A percentile compares a stretch with the other conserved stretches of the same genome.
These are phyloP conservation scores for Alternaria longipes DNA, from an alignment of 2,329 filamentous ascomycete species.

Conservation along the genomic window DNA sequence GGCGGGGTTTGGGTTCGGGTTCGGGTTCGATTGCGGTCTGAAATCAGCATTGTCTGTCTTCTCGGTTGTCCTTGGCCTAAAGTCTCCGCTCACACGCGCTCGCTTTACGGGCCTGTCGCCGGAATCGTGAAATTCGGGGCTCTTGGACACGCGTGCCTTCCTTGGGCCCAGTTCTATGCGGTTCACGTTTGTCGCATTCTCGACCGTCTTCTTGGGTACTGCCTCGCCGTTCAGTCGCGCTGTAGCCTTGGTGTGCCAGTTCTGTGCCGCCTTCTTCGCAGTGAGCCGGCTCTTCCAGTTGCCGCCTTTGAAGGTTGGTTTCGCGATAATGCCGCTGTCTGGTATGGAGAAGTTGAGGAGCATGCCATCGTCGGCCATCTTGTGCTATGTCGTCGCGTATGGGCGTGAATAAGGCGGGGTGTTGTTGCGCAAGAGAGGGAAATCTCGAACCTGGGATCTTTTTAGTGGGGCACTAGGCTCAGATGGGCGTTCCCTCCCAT, in stretches of 20 bases:
- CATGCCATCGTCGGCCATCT: constrained; percentile 95
- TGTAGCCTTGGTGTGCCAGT: constrained; percentile 59
- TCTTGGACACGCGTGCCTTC: constrained; percentile 24
- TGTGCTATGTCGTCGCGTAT: constrained; percentile 14
- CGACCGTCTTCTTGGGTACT: constrained; percentile 29
- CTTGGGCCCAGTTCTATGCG: constrained; percentile 41
- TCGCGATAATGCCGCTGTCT: constrained; percentile 70
- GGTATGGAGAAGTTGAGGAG: constrained; percentile 88
- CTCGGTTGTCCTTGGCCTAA: constrained; percentile 40
- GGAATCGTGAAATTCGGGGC: constrained; percentile 24
- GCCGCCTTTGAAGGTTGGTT: constrained; percentile 81
- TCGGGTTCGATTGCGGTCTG: constrained; percentile 42
- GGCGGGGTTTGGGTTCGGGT: constrained; percentile 32
- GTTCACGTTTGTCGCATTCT: constrained; percentile 42
- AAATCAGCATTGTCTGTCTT: constrained; percentile 33
- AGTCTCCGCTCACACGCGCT: constrained; percentile 51
- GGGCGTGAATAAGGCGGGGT: constrained; percentile 12
- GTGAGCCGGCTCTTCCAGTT: constrained; percentile 88
- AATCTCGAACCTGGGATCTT: constrained; percentile 27
- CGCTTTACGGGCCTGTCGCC: constrained; percentile 45
- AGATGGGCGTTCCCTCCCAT: constrained; percentile 10
- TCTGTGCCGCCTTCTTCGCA: constrained; percentile 74
- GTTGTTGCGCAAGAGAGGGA: constrained; percentile 13
- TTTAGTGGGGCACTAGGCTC: constrained; percentile 30
- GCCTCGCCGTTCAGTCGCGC: constrained; percentile 43